Conservation (phyloP, 2,329 filamentous ascomycete genomes). For the Akanthomyces uredinophilus region DNA sequence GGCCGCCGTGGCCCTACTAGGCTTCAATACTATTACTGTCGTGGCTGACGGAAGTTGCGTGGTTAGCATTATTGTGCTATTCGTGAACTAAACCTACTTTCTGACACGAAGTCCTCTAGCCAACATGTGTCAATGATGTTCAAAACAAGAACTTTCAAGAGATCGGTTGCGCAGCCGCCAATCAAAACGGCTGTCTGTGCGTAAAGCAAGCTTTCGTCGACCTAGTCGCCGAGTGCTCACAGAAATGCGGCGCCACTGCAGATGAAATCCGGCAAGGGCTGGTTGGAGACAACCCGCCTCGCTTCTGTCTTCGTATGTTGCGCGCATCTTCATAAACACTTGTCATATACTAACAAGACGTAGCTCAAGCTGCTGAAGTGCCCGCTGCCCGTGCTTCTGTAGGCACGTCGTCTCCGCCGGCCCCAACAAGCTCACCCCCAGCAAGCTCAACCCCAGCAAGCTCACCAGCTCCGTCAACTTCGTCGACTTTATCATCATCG, state of each 20-base stretch:
- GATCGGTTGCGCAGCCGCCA: slow-evolving; percentile 25
- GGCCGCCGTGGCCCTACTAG: neutral
- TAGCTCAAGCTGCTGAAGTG: neutral
- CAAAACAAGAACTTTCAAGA: neutral
- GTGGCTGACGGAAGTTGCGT: slow-evolving; percentile 2
- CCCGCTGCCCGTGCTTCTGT: neutral
- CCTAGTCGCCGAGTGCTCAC: slow-evolving; percentile 38
- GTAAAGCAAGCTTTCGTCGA: slow-evolving; percentile 27
- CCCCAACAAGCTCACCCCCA: neutral
- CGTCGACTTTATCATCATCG: neutral
- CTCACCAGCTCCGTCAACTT: slow-evolving; percentile 4
- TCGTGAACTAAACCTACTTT: neutral
- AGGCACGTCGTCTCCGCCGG: neutral
- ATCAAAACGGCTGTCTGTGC: slow-evolving; percentile 37
- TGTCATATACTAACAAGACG: neutral
- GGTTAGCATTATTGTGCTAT: neutral
- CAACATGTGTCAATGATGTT: slow-evolving; percentile 19
- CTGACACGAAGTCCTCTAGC: slow-evolving; percentile 16
- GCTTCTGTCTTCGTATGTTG: slow-evolving; percentile 13
- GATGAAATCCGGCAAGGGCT: slow-evolving; percentile 21
- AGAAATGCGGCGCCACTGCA: slow-evolving; percentile 22
- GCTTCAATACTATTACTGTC: neutral
- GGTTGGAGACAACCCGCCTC: neutral
- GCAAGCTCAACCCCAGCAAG: neutral
- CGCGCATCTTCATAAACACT: slow-evolving; percentile 18